Evolutionary conservation across 805 yeast genomes (phyloP), one percentile per base, ranked within the genome.

Genomic region (Starmerella bombicola): DNA sequence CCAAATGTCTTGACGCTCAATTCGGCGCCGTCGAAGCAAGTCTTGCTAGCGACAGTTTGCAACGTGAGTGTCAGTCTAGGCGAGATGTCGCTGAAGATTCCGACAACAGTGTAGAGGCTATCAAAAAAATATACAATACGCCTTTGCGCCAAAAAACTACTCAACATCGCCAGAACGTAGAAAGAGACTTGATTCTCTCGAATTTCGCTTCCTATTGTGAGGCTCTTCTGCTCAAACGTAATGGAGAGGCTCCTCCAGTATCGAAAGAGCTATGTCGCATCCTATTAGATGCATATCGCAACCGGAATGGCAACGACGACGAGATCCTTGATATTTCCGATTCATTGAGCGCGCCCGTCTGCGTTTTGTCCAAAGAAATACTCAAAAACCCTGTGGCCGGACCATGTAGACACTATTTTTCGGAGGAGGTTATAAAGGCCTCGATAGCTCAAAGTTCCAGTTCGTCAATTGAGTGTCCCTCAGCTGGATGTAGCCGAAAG

Each of bases 321-420:
- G 36, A 21, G n/a, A 46, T 40, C 18, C 37, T 37, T 4, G 31
- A 33, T 5, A 23, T 15, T 7, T 47, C 26, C 6, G 44, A 38
- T n/a, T 28, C 36, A 9, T 38, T 40, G 8, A n/a, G 22, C 8
- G 26, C 13, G 3, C 48, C 43, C 12, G 17, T 37, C 2, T 50
- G 53, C 28, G 47, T 43, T 4, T 18, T 50, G 13, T 28, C 51
- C 9, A 5, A 33, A n/a, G 15, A 18, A 15, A 18, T 21, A 3
- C 30, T 49, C 9, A 43, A 43, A 17, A 34, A 49, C 13, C 52
- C 54, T 1, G 51, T 50, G 8, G 13, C 42, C 12, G 42, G 49
- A 1, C n/a, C 29, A 1, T 50, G 54, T 18, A 45, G 48, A 2
- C 54, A 50, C 22, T 33, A 33, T 21, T 47, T 40, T 30, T 49